Evolutionary conservation across 805 yeast genomes (phyloP).

Genomic region (Wickerhamiella shivajii): DNA sequence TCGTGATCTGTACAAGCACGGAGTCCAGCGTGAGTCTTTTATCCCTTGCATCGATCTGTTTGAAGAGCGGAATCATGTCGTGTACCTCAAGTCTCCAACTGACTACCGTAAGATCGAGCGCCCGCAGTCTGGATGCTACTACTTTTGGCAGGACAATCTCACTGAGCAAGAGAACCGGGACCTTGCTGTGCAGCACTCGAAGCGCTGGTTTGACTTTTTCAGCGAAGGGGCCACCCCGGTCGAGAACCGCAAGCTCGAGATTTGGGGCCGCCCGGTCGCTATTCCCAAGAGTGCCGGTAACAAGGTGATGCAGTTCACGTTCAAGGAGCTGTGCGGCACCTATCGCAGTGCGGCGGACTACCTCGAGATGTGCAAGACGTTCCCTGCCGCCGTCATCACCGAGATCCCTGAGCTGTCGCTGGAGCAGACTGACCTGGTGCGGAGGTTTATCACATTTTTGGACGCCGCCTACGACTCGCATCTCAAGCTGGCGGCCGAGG

Average conservation of each 20-base stretch:
- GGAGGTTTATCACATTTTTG: conserved; percentile 85
- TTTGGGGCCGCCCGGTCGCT: conserved; percentile 77
- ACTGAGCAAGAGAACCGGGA: conserved; percentile 12
- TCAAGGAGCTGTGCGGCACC: conserved; percentile 70
- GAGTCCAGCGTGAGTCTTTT: conserved; percentile 82
- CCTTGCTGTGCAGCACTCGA: conserved; percentile 46
- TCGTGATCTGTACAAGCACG: conserved; percentile 82
- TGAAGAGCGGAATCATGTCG: conserved; percentile 58
- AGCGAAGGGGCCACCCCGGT: conserved; percentile 35
- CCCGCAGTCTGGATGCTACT: conserved; percentile 69
- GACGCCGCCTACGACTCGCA: conserved; percentile 94
- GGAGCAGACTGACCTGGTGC: conserved; percentile 64
- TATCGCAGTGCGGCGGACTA: conserved; percentile 93
- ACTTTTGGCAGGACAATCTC: conserved; percentile 40
- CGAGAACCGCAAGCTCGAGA: conserved; percentile 28
- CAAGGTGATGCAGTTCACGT: conserved; percentile 78
- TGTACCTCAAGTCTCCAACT: conserved; percentile 75
- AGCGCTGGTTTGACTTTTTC: conserved; percentile 69
- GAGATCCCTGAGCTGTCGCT: conserved; percentile 81
- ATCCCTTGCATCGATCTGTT: conserved; percentile 81
- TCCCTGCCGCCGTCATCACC: conserved; percentile 69
- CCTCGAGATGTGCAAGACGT: conserved; percentile 61
- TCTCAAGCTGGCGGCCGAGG: conserved; percentile 76
- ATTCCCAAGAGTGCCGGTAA: conserved; percentile 71
- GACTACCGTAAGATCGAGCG: conserved; percentile 84